Evolutionary conservation across 1,139 yeast genomes (phyloP), one percentile per base, ranked within the genome.

Genomic region (Kodamaea plutei): DNA sequence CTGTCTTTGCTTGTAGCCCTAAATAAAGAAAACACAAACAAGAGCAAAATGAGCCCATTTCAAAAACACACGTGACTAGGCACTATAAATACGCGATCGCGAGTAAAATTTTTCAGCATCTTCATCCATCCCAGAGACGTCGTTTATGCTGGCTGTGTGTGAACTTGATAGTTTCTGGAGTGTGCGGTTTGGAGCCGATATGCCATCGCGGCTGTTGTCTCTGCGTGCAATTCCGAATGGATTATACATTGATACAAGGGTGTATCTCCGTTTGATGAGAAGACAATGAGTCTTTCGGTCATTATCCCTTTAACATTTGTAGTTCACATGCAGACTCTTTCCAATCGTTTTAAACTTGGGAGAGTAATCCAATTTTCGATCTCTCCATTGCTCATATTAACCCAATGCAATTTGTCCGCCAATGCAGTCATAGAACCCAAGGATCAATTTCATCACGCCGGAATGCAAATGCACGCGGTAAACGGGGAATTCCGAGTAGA

Each of bases 201-300:
- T 35, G 37, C 36, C 22, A n/a, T 29, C 35, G 33, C 36, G 40
- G 39, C 38, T 32, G 43, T 39, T 23, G 37, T n/a, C n/a, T 41
- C 38, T 29, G 31, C 26, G 37, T 19, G 29, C 14, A 27, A 18
- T 26, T 20, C 22, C 15, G 37, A 15, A 42, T 47, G 55, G 52
- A 45, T 49, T 46, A 45, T 38, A 61, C 48, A 61, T 34, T 31
- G 41, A 56, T 32, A 29, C 17, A 29, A 59, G 69, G 69, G 68
- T 61, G 70, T 64, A 64, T 64, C 70, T 64, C 70, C 70, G 69
- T 57, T 55, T 57, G 66, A 62, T 60, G 70, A 64, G 61, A 36
- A 37, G 32, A 45, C 61, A 29, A 41, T 61, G 70, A 63, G 50
- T 61, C 66, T 54, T 52, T 61, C 69, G 70, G 70, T 64, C 70